These are phyloP conservation scores for Apiospora arundinis DNA, from an alignment of 2,329 filamentous ascomycete species.

Conservation along the genomic window DNA sequence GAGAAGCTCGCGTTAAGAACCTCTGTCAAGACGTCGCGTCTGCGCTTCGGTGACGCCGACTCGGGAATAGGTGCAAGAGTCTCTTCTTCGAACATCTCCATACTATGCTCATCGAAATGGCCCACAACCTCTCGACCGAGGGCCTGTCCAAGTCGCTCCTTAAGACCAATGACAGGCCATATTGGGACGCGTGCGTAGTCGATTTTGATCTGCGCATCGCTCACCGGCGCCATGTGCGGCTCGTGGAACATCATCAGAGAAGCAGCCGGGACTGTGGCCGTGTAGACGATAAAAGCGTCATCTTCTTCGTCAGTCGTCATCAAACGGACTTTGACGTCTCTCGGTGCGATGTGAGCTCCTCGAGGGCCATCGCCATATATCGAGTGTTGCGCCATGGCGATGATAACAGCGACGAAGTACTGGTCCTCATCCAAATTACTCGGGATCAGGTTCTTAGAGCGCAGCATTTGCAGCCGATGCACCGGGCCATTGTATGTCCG, in stretches of 20 bases:
- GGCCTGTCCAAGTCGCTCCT: constrained; percentile 60
- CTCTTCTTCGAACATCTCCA: constrained; percentile 52
- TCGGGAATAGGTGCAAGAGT: constrained; percentile 26
- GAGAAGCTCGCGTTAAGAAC: constrained; percentile 41
- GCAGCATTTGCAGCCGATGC: constrained; percentile 51
- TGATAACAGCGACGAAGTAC: constrained; percentile 57
- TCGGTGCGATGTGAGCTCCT: constrained; percentile 34
- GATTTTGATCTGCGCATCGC: constrained; percentile 49
- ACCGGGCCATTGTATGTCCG: constrained; percentile 54
- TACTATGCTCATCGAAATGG: constrained; percentile 45
- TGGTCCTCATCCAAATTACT: constrained; percentile 57
- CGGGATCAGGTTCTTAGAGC: constrained; percentile 55
- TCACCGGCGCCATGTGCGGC: constrained; percentile 48
- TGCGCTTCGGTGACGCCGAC: constrained; percentile 31
- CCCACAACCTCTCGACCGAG: constrained; percentile 59
- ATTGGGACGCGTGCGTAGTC: constrained; percentile 56
- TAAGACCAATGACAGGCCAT: constrained; percentile 62
- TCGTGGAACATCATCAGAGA: constrained; percentile 58
- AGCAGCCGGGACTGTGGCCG: constrained; percentile 52
- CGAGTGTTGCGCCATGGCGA: constrained; percentile 63
- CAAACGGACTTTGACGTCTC: constrained; percentile 56
- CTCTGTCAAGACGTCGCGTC: constrained; percentile 36
- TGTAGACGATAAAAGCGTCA: constrained; percentile 60
- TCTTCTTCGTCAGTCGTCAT: constrained; percentile 55
- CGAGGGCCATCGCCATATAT: constrained; percentile 48